Evolutionary conservation across 805 yeast genomes (phyloP).

Genomic region (Groenewaldozyma tartarivorans): DNA sequence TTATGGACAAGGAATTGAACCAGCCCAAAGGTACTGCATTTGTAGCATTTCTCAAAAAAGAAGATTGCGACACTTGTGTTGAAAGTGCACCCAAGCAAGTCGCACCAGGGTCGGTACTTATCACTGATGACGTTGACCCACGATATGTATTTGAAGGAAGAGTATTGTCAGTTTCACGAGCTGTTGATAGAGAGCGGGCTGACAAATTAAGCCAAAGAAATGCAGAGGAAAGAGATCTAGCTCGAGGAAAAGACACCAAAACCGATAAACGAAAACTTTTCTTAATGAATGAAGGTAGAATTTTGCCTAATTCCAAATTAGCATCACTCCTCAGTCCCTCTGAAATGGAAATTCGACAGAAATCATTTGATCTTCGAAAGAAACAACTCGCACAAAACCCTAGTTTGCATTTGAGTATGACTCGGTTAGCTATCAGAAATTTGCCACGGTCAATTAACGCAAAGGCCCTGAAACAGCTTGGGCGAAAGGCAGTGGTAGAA

Average conservation of each 20-base stretch:
- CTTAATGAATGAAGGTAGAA: slow-evolving; percentile 88
- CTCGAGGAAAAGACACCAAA: slow-evolving; percentile 68
- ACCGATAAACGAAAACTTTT: slow-evolving; percentile 79
- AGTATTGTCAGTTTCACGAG: slow-evolving; percentile 69
- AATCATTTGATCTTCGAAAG: slow-evolving; percentile 75
- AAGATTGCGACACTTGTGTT: slow-evolving; percentile 58
- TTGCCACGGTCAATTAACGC: slow-evolving; percentile 87
- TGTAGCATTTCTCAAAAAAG: slow-evolving; percentile 66
- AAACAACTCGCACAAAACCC: slow-evolving; percentile 89
- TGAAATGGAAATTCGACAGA: slow-evolving; percentile 81
- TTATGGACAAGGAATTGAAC: slow-evolving; percentile 75
- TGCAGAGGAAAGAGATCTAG: slow-evolving; percentile 61
- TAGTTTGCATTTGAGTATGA: slow-evolving; percentile 80
- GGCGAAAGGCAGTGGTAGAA: slow-evolving; percentile 87
- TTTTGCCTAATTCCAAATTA: slow-evolving; percentile 68
- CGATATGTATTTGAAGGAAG: slow-evolving; percentile 86
- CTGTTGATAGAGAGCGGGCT: slow-evolving; percentile 84
- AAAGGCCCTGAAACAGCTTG: slow-evolving; percentile 81
- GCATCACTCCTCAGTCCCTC: slow-evolving; percentile 57
- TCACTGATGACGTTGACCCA: slow-evolving; percentile 88
- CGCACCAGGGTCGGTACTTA: slow-evolving; percentile 51
- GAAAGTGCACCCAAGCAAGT: slow-evolving; percentile 66
- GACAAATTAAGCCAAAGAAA: slow-evolving; percentile 61
- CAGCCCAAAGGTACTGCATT: slow-evolving; percentile 91
- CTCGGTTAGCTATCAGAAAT: slow-evolving; percentile 90